Evolutionary conservation across 768 basidiomycete genomes (phyloP).

Genomic region (Lactarius trivialis): DNA sequence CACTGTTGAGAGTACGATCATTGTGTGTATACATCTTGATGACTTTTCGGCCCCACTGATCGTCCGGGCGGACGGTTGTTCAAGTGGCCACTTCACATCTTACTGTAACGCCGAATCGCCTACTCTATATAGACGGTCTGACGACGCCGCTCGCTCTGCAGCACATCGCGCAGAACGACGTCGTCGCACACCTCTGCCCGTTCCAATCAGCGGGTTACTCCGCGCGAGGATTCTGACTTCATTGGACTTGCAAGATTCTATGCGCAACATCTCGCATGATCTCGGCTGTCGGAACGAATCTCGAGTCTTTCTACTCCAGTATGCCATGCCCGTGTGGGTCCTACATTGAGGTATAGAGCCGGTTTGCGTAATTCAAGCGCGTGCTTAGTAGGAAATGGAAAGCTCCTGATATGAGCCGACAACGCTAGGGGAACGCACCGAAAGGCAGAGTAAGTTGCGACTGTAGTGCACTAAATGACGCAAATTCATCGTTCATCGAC

Average conservation of each 20-base stretch:
- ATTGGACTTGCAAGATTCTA: conserved; percentile 49
- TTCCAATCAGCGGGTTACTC: not conserved
- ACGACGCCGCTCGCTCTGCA: conserved; percentile 56
- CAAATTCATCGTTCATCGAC: not conserved
- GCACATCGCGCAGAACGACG: conserved; percentile 42
- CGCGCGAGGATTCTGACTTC: not conserved
- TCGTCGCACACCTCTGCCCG: conserved; percentile 45
- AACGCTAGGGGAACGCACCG: conserved; percentile 40
- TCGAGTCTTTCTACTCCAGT: conserved; percentile 73
- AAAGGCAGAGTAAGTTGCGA: conserved; percentile 91
- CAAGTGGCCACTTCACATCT: not conserved
- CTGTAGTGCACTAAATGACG: conserved; percentile 54
- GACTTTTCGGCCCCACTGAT: not conserved
- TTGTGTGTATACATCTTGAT: conserved; percentile 11
- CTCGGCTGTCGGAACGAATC: conserved; percentile 56
- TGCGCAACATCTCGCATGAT: conserved; percentile 63
- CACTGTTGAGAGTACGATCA: not conserved
- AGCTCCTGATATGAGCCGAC: not conserved
- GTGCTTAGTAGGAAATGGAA: conserved; percentile 54
- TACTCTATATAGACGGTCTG: conserved; percentile 37
- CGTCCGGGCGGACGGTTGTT: not conserved
- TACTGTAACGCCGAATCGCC: conserved; percentile 28
- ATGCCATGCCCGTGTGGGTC: conserved; percentile 72
- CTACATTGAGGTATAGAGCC: conserved; percentile 77
- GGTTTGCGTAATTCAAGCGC: conserved; percentile 72